Percentiles rank a stretch among this genome's conserved stretches.
phyloP scores from a whole-genome alignment of 768 basidiomycete genomes.

The Tylopilus subfusipes region DNA sequence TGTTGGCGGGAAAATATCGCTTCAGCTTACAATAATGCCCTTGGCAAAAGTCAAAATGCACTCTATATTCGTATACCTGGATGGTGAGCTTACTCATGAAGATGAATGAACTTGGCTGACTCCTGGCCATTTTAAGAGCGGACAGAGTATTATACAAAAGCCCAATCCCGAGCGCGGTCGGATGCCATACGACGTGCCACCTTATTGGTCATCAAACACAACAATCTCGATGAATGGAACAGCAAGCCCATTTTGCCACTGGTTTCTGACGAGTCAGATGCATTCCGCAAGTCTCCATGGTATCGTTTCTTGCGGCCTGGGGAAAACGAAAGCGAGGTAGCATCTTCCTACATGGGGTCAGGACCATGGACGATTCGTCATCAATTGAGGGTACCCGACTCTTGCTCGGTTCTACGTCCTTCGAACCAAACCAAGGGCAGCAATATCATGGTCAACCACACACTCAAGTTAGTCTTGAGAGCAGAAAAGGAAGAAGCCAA shows the following conservation, averaged over 20 bases:
- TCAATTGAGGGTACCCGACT: constrained; percentile 62
- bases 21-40: constrained; percentile 80
- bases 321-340: constrained; percentile 52
- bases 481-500: constrained; percentile 71
- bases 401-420: constrained; percentile 61
- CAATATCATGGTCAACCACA: constrained; percentile 72
- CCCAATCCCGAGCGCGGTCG: constrained; percentile 63
- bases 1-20: constrained; percentile 77
- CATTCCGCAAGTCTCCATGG: constrained; percentile 65
- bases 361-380: constrained; percentile 87
- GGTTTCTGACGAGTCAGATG: constrained; percentile 61
- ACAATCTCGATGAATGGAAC: constrained; percentile 40
- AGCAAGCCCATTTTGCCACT: constrained; percentile 72
- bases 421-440: constrained; percentile 60
- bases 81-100: constrained; percentile 55
- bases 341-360: constrained; percentile 62
- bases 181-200: constrained; percentile 59
- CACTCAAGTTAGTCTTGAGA: constrained; percentile 76
- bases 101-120: not conserved
- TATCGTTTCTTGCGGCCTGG: constrained; percentile 45
- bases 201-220: constrained; percentile 58
- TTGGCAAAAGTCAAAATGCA: constrained; percentile 80
- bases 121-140: constrained; percentile 50
- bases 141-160: constrained; percentile 73
- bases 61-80: constrained; percentile 66